Conservation (phyloP, 2,329 filamentous ascomycete genomes). For the Malbranchea cinnamomea region DNA sequence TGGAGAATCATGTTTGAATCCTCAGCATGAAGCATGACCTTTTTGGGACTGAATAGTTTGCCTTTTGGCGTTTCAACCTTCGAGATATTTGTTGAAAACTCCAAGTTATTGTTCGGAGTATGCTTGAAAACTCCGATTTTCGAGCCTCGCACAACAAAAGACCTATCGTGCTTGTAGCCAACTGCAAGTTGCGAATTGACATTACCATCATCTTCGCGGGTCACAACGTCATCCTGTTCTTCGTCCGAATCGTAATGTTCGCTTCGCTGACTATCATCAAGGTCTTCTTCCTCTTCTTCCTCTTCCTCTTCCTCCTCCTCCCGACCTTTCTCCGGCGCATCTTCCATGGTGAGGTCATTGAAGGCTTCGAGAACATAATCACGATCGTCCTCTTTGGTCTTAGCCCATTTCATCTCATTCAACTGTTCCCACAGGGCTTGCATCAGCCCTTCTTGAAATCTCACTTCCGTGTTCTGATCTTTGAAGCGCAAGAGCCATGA, state of each 20-base stretch:
- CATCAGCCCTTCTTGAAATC: slow-evolving; percentile 88
- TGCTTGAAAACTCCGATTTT: slow-evolving; percentile 99
- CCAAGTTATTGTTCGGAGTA: slow-evolving; percentile 75
- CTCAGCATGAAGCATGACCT: slow-evolving; percentile 89
- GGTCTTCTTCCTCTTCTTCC: slow-evolving; percentile 46
- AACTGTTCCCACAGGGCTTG: slow-evolving; percentile 93
- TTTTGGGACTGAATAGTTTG: slow-evolving; percentile 81
- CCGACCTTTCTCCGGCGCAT: slow-evolving; percentile 45
- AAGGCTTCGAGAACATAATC: slow-evolving; percentile 95
- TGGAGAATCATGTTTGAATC: slow-evolving; percentile 84
- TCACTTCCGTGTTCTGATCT: slow-evolving; percentile 63
- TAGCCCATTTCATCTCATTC: slow-evolving; percentile 87
- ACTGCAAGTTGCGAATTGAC: slow-evolving; percentile 90
- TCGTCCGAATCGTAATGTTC: slow-evolving; percentile 65
- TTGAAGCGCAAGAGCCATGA: slow-evolving; percentile 93
- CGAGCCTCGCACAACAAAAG: slow-evolving; percentile 89
- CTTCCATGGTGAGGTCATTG: slow-evolving; percentile 85
- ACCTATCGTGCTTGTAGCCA: slow-evolving; percentile 91
- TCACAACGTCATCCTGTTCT: slow-evolving; percentile 61
- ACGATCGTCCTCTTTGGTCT: slow-evolving; percentile 78
- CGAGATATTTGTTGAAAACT: slow-evolving; percentile 94
- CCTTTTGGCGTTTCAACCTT: slow-evolving; percentile 83
- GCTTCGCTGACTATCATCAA: slow-evolving; percentile 50
- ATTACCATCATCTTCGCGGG: slow-evolving; percentile 58
- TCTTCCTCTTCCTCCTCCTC: slow-evolving; percentile 42